Evolutionary conservation across 2,329 filamentous ascomycete genomes (phyloP), one percentile per base, ranked within the genome.

Genomic region (Cadophora malorum): DNA sequence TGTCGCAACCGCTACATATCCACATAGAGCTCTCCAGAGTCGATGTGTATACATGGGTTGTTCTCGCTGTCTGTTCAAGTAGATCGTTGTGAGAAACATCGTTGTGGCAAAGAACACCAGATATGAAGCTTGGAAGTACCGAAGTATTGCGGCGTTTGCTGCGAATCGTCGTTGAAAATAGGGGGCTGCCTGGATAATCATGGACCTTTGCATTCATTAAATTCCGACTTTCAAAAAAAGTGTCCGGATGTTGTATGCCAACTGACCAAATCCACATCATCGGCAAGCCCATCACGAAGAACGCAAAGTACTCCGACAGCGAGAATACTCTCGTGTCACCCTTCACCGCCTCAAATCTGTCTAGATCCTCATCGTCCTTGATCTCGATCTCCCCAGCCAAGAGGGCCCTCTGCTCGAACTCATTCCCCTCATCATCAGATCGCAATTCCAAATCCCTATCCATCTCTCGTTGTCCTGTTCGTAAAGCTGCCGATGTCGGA

Each of bases 321-420:
- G 50, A 53, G 50, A 53, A 53, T 16, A 53, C 50, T 31, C 50
- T 53, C 23, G 50, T 31, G 8, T 53, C 50, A 19, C 50, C 50
- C 50, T 53, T 53, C 50, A 53, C 50, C 50, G 50, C 50, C 50
- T 53, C 50, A 28, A 53, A 53, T 53, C 50, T 53, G 10, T 53
- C 50, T 23, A 53, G 50, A 53, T 53, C 50, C 12, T 53, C 50
- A 28, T 53, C 14, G 23, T 53, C 50, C 50, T 53, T 53, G 50
- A 53, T 53, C 23, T 53, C 50, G 1, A 14, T 53, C 10, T 31
- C 50, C 23, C 16, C 50, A 53, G 50, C 50, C 50, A 53, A 23
- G 23, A 53, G 50, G 23, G 50, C 50, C 50, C 23, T 53, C 23
- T 53, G 23, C 23, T 53, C 50, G 16, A 53, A 53, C 3, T 16